Base-by-base conservation (phyloP, 148 eudicot species). In the Pharnaceum exiguum region DNA sequence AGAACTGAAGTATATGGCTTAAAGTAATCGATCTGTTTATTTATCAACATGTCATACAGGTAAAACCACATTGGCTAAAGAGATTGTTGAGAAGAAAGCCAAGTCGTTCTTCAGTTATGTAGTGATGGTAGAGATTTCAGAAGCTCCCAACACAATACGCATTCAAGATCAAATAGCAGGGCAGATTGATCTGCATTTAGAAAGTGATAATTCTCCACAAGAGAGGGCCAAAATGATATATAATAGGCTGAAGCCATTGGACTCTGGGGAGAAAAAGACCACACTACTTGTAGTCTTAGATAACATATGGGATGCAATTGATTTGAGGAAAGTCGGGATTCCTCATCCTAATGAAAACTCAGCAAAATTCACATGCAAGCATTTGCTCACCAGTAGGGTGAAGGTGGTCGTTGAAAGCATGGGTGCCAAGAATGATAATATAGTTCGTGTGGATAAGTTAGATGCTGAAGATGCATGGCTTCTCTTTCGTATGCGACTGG, bases 281-380 rank as follows among this genome's bases (percentile, higher is more conserved):
- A 16, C n/a, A n/a, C n/a, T 64, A 16, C 68, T 64, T 21, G 31
- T 64, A 32, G n/a, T 64, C 18, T 44, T 64, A 33, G 68, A 64
- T 22, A 44, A 64, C 11, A 2, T 64, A 0, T 54, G 60, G 52
- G 19, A 23, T 17, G 19, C 31, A 64, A 33, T 64, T 32, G 38
- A 63, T 21, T 40, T 63, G 22, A 9, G 5, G 13, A 17, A 40
- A 29, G 2, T 63, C 1, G 67, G 67, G 29, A 52, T 52, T 39
- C 50, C 59, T 7, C 18, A 46, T 1, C n/a, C n/a, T n/a, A n/a
- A n/a, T n/a, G n/a, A n/a, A n/a, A n/a, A n/a, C n/a, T n/a, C n/a
- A n/a, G n/a, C n/a, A n/a, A n/a, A n/a, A n/a, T n/a, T n/a, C n/a
- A 6, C 5, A 12, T 62, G 57, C 39, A 63, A 63, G 51, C n/a